A percentile compares a stretch with the other conserved stretches of the same genome.
phyloP scores from a whole-genome alignment of 768 basidiomycete species.

The Plicaturopsis crispa region DNA sequence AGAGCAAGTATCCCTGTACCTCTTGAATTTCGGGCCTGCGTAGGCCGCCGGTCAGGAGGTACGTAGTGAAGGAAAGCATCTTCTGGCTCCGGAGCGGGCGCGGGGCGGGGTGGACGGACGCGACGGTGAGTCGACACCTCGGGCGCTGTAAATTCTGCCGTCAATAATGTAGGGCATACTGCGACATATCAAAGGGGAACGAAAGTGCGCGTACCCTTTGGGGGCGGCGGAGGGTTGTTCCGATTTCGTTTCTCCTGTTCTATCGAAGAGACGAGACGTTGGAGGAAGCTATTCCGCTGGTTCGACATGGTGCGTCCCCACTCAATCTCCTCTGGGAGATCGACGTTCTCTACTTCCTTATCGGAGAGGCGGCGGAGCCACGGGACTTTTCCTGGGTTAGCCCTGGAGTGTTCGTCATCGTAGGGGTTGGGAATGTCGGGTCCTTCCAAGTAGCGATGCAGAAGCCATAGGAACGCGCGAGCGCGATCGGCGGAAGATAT shows the following conservation, averaged over 20 bases:
- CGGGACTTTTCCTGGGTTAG: constrained; percentile 58
- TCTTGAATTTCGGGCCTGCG: too few species aligned
- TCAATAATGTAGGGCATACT: too few species aligned
- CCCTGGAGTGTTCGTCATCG: constrained; percentile 54
- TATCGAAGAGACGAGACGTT: constrained; percentile 52
- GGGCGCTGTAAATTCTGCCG: too few species aligned
- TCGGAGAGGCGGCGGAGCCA: constrained; percentile 45
- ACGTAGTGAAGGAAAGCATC: background rate
- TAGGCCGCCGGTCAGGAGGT: background rate
- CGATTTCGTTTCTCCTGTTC: constrained; percentile 46
- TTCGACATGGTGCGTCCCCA: constrained; percentile 74
- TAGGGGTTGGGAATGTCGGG: constrained; percentile 64
- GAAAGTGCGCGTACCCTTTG: constrained; percentile 23
- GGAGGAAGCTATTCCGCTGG: constrained; percentile 63
- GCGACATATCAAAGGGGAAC: constrained; percentile 13
- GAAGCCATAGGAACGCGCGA: constrained; percentile 73
- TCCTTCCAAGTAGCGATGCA: constrained; percentile 76
- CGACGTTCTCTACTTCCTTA: constrained; percentile 71
- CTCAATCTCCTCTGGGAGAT: constrained; percentile 67
- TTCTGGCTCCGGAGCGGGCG: background rate
- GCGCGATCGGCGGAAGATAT: constrained; percentile 70
- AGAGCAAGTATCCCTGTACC: too few species aligned
- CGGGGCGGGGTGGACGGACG: constrained; percentile 3
- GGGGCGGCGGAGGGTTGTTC: constrained; percentile 28
- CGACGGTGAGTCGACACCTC: background rate